Percentiles rank a stretch among this genome's conserved stretches.
These are phyloP conservation scores for Cordyceps militaris DNA, from an alignment of 2,329 filamentous ascomycete genomes.

Conservation along the genomic window DNA sequence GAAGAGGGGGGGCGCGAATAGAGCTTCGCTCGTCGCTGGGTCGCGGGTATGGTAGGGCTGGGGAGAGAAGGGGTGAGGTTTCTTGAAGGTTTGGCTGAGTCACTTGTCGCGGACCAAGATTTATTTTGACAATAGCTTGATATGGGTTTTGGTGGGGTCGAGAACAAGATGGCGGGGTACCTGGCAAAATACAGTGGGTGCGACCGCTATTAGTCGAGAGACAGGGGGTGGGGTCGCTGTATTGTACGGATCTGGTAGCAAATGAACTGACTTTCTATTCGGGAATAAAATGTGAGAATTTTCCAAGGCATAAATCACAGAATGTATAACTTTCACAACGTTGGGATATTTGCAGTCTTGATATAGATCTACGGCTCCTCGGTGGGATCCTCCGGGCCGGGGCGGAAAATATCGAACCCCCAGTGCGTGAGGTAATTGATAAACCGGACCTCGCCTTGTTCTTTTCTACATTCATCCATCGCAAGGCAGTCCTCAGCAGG, in stretches of 20 bases:
- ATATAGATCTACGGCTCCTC: not conserved
- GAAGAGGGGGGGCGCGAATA: not conserved
- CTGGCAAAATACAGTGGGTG: not conserved
- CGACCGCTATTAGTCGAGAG: not conserved
- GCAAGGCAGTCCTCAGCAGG: not conserved
- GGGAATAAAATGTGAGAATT: no score
- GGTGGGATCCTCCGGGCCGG: not conserved
- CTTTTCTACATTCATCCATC: not conserved
- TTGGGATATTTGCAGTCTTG: no score
- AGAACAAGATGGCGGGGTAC: not conserved
- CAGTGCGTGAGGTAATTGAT: not conserved
- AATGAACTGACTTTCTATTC: no score
- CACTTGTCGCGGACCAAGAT: not conserved
- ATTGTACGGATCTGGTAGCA: not conserved
- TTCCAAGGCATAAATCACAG: no score
- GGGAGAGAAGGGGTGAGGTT: not conserved
- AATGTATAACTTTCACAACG: no score
- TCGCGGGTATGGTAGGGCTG: not conserved
- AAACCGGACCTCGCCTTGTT: not conserved
- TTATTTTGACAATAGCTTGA: not conserved
- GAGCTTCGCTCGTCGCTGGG: not conserved
- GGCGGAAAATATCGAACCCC: slow-evolving; percentile 10
- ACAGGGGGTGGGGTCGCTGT: not conserved
- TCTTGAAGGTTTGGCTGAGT: slow-evolving; percentile 10
- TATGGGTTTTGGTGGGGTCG: slow-evolving; percentile 8